Evolutionary conservation across 441 rosid genomes (phyloP).

Genomic region (Eruca vesicaria): DNA sequence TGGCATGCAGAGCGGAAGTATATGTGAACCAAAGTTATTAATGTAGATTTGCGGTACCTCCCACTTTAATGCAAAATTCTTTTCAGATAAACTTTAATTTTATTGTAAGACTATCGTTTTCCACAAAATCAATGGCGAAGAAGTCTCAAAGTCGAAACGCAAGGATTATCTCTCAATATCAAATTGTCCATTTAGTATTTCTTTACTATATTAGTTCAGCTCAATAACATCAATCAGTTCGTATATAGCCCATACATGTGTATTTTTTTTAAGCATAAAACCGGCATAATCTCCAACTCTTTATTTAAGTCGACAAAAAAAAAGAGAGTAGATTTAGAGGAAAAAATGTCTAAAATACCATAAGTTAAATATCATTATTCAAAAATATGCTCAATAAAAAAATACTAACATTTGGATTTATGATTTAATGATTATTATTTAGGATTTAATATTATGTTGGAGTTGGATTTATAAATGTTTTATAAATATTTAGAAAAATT

Average conservation of each 20-base stretch:
- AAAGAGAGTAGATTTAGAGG: too few relatives aligned
- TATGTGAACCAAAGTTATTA: slow-evolving; percentile 23
- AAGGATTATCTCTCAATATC: neutral
- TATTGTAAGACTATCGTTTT: neutral
- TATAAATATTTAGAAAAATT: too few relatives aligned
- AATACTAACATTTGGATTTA: too few relatives aligned
- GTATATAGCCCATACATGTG: neutral
- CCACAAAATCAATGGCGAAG: neutral
- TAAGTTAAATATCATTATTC: too few relatives aligned
- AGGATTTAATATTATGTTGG: too few relatives aligned
- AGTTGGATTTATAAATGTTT: too few relatives aligned
- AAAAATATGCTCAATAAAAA: too few relatives aligned
- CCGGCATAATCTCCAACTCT: too few relatives aligned
- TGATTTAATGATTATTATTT: too few relatives aligned
- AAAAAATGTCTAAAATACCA: too few relatives aligned
- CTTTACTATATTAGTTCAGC: neutral
- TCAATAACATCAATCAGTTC: neutral
- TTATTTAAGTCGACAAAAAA: too few relatives aligned
- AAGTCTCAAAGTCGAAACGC: neutral
- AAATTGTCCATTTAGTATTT: neutral
- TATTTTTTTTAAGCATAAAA: too few relatives aligned
- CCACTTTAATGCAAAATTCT: neutral
- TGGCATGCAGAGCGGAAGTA: slow-evolving; percentile 29
- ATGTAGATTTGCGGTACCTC: neutral
- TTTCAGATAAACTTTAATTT: neutral